Conservation (phyloP, 2,329 filamentous ascomycete species). For the Pyrenophora graminea region DNA sequence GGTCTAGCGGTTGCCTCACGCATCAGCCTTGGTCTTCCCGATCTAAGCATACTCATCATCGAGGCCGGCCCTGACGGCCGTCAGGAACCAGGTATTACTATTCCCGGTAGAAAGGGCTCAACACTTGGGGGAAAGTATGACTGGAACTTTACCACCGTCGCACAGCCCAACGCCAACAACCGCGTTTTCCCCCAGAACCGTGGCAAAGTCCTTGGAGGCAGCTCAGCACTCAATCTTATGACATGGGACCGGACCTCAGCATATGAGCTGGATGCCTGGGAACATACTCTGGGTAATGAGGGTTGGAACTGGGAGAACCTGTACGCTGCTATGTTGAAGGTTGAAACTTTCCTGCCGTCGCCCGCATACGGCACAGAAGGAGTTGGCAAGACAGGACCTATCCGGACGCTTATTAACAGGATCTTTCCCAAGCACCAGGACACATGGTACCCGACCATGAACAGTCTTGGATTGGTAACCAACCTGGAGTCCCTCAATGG, state of each 20-base stretch:
- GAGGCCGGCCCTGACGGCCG: conserved; percentile 38
- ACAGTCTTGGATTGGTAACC: conserved; percentile 49
- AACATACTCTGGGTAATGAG: conserved; percentile 33
- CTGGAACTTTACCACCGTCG: conserved; percentile 52
- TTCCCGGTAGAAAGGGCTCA: conserved; percentile 35
- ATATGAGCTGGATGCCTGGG: conserved; percentile 41
- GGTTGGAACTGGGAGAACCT: conserved; percentile 42
- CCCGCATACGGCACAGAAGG: conserved; percentile 33
- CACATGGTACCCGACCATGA: conserved; percentile 53
- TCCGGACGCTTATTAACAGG: conserved; percentile 48
- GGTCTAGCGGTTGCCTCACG: conserved; percentile 38
- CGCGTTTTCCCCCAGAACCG: conserved; percentile 50
- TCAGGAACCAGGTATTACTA: conserved; percentile 31
- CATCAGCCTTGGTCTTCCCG: conserved; percentile 39
- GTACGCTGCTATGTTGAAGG: conserved; percentile 39
- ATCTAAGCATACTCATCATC: conserved; percentile 29
- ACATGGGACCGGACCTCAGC: conserved; percentile 38
- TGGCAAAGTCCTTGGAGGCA: conserved; percentile 56
- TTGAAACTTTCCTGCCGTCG: conserved; percentile 37
- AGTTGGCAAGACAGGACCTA: conserved; percentile 38
- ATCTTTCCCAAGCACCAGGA: conserved; percentile 51
- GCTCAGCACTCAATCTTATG: conserved; percentile 52
- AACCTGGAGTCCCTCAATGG: conserved; percentile 56
- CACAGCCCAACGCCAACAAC: conserved; percentile 49
- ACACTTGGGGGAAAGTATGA: conserved; percentile 35